Evolutionary conservation across 805 yeast species (phyloP).

Genomic region (Lipomyces spencermartinsiae): DNA sequence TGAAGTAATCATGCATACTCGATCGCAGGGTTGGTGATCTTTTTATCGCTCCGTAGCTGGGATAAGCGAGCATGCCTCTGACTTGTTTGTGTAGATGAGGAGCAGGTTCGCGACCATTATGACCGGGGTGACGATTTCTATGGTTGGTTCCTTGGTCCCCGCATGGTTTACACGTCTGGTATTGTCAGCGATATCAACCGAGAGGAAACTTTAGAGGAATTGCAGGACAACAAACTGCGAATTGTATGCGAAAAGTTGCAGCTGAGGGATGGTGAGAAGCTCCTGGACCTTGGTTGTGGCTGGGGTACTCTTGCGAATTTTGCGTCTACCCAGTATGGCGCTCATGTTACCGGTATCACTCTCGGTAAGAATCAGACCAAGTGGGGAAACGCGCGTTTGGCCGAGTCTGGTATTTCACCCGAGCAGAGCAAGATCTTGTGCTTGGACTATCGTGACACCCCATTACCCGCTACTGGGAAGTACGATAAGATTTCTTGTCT

Average conservation of each 20-base stretch:
- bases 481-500: slow-evolving; percentile 88
- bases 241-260: slow-evolving; percentile 86
- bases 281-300: slow-evolving; percentile 91
- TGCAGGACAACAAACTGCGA: slow-evolving; percentile 90
- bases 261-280: slow-evolving; percentile 70
- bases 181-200: slow-evolving; percentile 70
- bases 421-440: slow-evolving; percentile 81
- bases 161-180: slow-evolving; percentile 94
- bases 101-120: slow-evolving; percentile 93
- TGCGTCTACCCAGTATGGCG: slow-evolving; percentile 83
- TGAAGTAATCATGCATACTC: slow-evolving; percentile 88
- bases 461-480: slow-evolving; percentile 63
- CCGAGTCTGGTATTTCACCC: slow-evolving; percentile 67
- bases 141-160: slow-evolving; percentile 91
- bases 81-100: slow-evolving; percentile 66
- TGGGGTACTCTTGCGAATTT: slow-evolving; percentile 93
- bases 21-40: slow-evolving; percentile 60
- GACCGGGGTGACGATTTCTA: slow-evolving; percentile 97
- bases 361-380: slow-evolving; percentile 89
- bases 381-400: slow-evolving; percentile 79
- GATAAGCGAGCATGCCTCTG: background rate
- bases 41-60: too few species aligned
- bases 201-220: slow-evolving; percentile 70
- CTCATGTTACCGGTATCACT: slow-evolving; percentile 86
- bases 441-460: slow-evolving; percentile 90